Evolutionary conservation across 2,329 filamentous ascomycete species (phyloP).

Genomic region (Fusarium floridanum): DNA sequence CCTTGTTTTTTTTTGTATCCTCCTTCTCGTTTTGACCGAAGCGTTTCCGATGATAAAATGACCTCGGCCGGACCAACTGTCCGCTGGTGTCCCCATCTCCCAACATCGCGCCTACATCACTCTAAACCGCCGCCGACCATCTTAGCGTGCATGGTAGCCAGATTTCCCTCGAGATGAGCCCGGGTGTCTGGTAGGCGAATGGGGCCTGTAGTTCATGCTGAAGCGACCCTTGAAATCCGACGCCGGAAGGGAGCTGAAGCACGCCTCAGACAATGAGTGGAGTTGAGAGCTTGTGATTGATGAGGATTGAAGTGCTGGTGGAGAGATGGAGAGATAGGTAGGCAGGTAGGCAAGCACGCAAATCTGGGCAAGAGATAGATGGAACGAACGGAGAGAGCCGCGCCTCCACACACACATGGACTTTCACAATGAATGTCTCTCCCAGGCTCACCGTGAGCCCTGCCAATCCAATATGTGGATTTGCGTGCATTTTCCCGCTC

Average conservation of each 20-base stretch:
- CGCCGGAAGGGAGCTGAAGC: not conserved
- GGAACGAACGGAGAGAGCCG: conserved; percentile 1
- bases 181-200: not conserved
- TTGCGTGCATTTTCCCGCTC: conserved; percentile 5
- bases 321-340: not conserved
- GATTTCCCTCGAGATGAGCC: not conserved
- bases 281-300: not conserved
- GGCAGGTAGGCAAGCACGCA: not conserved
- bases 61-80: conserved; percentile 17
- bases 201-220: not conserved
- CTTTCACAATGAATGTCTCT: not conserved
- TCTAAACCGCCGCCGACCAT: conserved; percentile 18
- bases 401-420: not conserved
- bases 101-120: conserved; percentile 4
- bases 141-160: conserved; percentile 23
- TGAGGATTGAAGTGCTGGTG: not conserved
- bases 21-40: conserved; percentile 21
- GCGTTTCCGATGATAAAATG: conserved; percentile 6
- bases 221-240: not conserved
- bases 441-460: not conserved
- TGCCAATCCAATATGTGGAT: not conserved
- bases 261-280: not conserved
- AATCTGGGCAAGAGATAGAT: not conserved
- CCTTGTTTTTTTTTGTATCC: not conserved
- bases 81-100: conserved; percentile 18